Percentiles rank a stretch among this genome's conserved stretches.
Evolutionary conservation across 768 basidiomycete genomes (phyloP).

Genomic region (Guyanaporus albipodus): DNA sequence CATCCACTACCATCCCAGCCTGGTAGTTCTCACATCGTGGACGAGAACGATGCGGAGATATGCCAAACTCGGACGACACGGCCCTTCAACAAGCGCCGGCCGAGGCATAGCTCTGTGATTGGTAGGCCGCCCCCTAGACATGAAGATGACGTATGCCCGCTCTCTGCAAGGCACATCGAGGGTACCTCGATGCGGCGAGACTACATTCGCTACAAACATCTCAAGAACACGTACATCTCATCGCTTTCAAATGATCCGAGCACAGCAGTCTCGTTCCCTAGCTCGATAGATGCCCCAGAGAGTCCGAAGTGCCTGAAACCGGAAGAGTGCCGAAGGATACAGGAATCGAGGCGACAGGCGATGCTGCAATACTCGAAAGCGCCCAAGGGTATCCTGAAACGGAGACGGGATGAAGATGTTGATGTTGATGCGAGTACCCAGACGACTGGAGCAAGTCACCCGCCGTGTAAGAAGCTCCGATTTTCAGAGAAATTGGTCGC

Average conservation of each 20-base stretch:
- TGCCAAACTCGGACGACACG: not conserved
- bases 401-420: conserved; percentile 23
- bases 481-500: conserved; percentile 10
- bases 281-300: conserved; percentile 15
- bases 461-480: conserved; percentile 23
- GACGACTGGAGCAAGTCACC: not conserved
- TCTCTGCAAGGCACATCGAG: conserved; percentile 24
- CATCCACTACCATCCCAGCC: not conserved
- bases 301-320: conserved; percentile 17
- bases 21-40: conserved; percentile 1
- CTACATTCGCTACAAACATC: conserved; percentile 25
- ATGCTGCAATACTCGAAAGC: conserved; percentile 19
- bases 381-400: conserved; percentile 30
- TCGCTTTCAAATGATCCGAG: conserved; percentile 17
- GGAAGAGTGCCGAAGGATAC: conserved; percentile 24
- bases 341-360: conserved; percentile 28
- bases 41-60: conserved; percentile 10
- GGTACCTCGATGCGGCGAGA: conserved; percentile 22
- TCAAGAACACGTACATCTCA: conserved; percentile 30
- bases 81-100: conserved; percentile 8
- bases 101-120: not conserved
- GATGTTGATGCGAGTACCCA: conserved; percentile 2
- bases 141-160: conserved; percentile 22
- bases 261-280: conserved; percentile 8
- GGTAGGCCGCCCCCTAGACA: conserved; percentile 7